These are phyloP conservation scores for Cryphonectria parasitica DNA, from an alignment of 2,329 filamentous ascomycete genomes.

Conservation along the genomic window DNA sequence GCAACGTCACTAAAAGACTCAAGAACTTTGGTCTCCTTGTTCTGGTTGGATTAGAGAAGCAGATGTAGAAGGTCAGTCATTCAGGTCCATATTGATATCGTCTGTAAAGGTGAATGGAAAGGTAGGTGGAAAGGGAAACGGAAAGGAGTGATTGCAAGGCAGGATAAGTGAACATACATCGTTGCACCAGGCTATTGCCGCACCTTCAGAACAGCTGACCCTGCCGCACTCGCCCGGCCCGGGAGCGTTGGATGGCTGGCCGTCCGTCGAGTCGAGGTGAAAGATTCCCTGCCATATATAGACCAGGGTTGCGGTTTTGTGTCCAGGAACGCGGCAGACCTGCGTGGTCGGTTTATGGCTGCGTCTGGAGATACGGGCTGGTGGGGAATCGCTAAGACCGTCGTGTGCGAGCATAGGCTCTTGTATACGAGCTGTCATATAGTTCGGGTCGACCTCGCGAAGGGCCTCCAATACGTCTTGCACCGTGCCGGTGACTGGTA, in stretches of 20 bases:
- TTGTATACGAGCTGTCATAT: not conserved
- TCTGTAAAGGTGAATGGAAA: not conserved
- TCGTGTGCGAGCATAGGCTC: not conserved
- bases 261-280: constrained; percentile 27
- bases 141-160: not conserved
- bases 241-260: constrained; percentile 25
- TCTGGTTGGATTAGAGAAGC: not conserved
- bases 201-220: constrained; percentile 32
- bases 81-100: not conserved
- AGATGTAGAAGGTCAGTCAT: not conserved
- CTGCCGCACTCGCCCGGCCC: constrained; percentile 30
- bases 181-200: constrained; percentile 36
- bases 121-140: no score
- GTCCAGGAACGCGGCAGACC: not conserved
- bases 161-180: constrained; percentile 28
- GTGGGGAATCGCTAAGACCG: not conserved
- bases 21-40: not conserved
- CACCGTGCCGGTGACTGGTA: not conserved
- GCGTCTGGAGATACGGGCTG: not conserved
- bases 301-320: not conserved
- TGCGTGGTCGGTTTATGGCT: not conserved
- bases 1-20: not conserved
- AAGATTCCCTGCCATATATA: constrained; percentile 22
- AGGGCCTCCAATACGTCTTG: not conserved
- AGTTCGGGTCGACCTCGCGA: not conserved